phyloP scores from a whole-genome alignment of 1,284 basidiomycete species.

The Papiliotrema nemorosa region DNA sequence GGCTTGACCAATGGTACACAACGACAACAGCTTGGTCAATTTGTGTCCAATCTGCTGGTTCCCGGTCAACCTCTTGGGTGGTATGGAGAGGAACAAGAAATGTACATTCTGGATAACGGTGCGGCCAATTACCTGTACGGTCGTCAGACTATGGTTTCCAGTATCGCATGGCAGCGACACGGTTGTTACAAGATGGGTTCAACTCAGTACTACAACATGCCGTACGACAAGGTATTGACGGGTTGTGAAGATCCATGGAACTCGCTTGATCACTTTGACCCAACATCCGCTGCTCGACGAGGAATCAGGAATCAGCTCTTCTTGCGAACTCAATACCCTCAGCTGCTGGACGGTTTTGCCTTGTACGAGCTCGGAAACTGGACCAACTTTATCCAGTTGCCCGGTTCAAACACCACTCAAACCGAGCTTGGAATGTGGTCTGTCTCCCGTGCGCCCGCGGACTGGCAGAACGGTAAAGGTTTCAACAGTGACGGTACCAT shows the following conservation, averaged over 20 bases:
- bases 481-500: constrained; percentile 50
- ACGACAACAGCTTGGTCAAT: constrained; percentile 67
- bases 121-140: constrained; percentile 79
- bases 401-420: constrained; percentile 71
- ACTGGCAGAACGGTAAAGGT: constrained; percentile 53
- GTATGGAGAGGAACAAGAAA: constrained; percentile 82
- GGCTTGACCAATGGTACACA: constrained; percentile 76
- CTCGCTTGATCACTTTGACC: constrained; percentile 86
- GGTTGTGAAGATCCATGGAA: constrained; percentile 86
- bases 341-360: constrained; percentile 78
- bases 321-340: constrained; percentile 63
- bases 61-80: constrained; percentile 80
- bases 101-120: constrained; percentile 77
- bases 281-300: constrained; percentile 71
- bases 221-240: constrained; percentile 67
- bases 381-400: constrained; percentile 70
- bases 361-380: constrained; percentile 75
- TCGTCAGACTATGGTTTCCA: constrained; percentile 83
- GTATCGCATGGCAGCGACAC: constrained; percentile 81
- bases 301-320: constrained; percentile 68
- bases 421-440: constrained; percentile 87
- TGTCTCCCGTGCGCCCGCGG: constrained; percentile 62
- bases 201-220: constrained; percentile 84
- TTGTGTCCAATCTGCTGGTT: constrained; percentile 74
- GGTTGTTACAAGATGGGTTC: constrained; percentile 86